Evolutionary conservation across 345 rosid genomes (phyloP), one percentile per base, ranked within the genome.

Genomic region (Camelina neglecta): DNA sequence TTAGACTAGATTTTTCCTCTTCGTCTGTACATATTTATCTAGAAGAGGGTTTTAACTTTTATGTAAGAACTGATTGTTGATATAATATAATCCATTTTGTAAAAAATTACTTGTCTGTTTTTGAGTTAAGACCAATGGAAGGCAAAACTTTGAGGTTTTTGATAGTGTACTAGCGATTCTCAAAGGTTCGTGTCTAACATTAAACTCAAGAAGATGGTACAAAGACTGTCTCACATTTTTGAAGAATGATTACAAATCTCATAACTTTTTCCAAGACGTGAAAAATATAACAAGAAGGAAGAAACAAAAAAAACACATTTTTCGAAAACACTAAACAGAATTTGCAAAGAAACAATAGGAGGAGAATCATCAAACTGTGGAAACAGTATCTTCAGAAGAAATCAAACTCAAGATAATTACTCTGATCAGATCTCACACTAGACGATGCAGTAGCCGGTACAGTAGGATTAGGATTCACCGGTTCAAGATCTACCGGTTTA

Each of bases 361-460:
- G 70, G 45, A 67, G 7, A 6, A 35, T 35, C 38, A 35, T 73
- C 67, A 60, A 20, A 78, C 35, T 35, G 56, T 48, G 23, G 26
- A 54, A 38, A 74, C 68, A 35, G 71, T 36, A 67, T 23, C 66
- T 65, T 82, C 80, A 88, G 80, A 90, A 89, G 89, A 88, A 89
- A 79, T 88, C 97, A 48, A 88, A 90, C 75, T 92, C 91, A 60
- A 89, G 83, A 76, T 86, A 90, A 62, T 82, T 89, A 71, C 80
- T 84, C 67, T 81, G 84, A 75, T 81, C 88, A 57, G 85, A 79
- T 77, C 87, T 86, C 50, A 74, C 85, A 36, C 79, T 73, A 10
- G 87, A 77, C 36, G 93, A 82, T 65, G 86, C 55, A 5, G 86
- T 63, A 48, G 75, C 61, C 11, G 53, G 72, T 65, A 38, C 65